These are phyloP conservation scores for Zygosaccharomyces bailii DNA, from an alignment of 805 yeast species.

Conservation along the genomic window DNA sequence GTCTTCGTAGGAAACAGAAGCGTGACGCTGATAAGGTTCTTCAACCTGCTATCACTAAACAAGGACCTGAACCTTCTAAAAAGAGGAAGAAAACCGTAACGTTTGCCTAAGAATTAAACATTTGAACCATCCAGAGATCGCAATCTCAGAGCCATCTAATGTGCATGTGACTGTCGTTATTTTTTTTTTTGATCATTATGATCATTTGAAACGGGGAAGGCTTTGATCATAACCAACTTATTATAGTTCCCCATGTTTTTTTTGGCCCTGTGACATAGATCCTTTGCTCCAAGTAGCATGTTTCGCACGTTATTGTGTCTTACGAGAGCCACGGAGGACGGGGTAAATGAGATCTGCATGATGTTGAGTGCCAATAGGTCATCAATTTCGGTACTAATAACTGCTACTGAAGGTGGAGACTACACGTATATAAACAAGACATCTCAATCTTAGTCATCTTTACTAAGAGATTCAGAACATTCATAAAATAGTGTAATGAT, in stretches of 20 bases:
- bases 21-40: constrained; percentile 20
- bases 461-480: too few relatives aligned
- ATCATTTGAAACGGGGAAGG: not conserved
- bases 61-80: constrained; percentile 20
- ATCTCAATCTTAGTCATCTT: not conserved
- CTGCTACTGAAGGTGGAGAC: not conserved
- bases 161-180: too few relatives aligned
- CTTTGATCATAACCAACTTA: not conserved
- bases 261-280: not conserved
- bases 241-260: not conserved
- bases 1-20: constrained; percentile 57
- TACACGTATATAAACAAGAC: not conserved
- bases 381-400: not conserved
- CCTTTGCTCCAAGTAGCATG: not conserved
- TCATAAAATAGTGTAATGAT: constrained; percentile 7
- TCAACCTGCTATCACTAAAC: constrained; percentile 10
- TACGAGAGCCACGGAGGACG: not conserved
- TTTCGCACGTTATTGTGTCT: not conserved
- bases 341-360: not conserved
- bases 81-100: constrained; percentile 44
- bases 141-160: too few relatives aligned
- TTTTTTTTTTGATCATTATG: too few relatives aligned
- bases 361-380: not conserved
- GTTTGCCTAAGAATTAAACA: constrained; percentile 41
- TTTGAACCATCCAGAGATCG: not conserved